phyloP scores from a whole-genome alignment of 2,329 filamentous ascomycete genomes.

The Amylocarpus encephaloides region DNA sequence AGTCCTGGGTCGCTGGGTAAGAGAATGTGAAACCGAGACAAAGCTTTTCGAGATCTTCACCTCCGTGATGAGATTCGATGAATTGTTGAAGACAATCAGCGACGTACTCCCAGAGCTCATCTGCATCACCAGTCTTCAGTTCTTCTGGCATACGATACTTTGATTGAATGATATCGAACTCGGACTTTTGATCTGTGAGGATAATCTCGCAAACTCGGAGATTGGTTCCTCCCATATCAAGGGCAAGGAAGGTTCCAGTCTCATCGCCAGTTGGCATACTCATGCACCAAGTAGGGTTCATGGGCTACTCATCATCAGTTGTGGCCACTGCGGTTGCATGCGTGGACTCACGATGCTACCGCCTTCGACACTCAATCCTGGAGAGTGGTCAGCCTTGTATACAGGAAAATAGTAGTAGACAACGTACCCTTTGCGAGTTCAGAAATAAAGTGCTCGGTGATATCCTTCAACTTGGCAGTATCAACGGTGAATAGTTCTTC shows the following conservation, averaged over 20 bases:
- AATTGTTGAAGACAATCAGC: slow-evolving; percentile 90
- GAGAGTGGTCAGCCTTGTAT: neutral
- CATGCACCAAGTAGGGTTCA: slow-evolving; percentile 98
- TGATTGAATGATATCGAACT: slow-evolving; percentile 91
- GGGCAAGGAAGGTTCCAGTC: slow-evolving; percentile 77
- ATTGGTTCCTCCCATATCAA: slow-evolving; percentile 97
- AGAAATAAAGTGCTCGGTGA: slow-evolving; percentile 81
- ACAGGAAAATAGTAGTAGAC: neutral
- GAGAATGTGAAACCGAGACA: slow-evolving; percentile 94
- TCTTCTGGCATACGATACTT: slow-evolving; percentile 95
- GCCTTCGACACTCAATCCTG: slow-evolving; percentile 77
- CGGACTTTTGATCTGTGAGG: slow-evolving; percentile 77
- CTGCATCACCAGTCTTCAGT: slow-evolving; percentile 75
- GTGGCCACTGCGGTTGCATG: neutral
- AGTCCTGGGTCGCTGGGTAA: slow-evolving; percentile 87
- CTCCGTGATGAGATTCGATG: slow-evolving; percentile 75
- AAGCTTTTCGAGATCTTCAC: slow-evolving; percentile 56
- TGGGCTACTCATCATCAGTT: slow-evolving; percentile 55
- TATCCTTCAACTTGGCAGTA: slow-evolving; percentile 74
- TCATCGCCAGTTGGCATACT: slow-evolving; percentile 80
- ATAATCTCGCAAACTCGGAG: slow-evolving; percentile 90
- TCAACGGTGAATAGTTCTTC: slow-evolving; percentile 81
- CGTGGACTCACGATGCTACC: slow-evolving; percentile 74
- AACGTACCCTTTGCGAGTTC: slow-evolving; percentile 75
- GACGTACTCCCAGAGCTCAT: slow-evolving; percentile 92